Conservation (phyloP, 345 rosid species). For the Salix udensis region DNA sequence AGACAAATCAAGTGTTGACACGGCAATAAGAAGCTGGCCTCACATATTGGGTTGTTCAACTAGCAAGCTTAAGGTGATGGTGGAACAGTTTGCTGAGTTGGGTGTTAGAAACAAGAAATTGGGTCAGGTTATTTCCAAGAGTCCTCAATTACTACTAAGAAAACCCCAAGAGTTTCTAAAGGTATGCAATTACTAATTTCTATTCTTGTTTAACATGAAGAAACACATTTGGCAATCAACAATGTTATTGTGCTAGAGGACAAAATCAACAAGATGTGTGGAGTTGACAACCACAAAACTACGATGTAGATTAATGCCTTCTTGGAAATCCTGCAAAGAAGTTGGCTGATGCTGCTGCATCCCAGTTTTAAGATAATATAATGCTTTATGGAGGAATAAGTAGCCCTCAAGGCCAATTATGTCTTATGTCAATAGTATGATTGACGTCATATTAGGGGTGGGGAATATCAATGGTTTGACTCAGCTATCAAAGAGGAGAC, state of each 20-base stretch:
- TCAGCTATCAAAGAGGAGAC: background rate
- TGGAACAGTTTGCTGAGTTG: constrained; percentile 50
- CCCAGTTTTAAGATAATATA: too few species aligned
- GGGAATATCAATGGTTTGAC: too few species aligned
- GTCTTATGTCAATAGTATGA: too few species aligned
- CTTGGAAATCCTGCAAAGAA: too few species aligned
- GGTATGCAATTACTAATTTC: constrained; percentile 30
- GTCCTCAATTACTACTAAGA: constrained; percentile 74
- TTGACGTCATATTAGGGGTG: too few species aligned
- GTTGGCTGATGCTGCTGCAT: too few species aligned
- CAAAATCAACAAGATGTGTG: too few species aligned
- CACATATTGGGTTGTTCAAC: constrained; percentile 71
- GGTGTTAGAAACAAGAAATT: constrained; percentile 54
- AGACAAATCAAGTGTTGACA: constrained; percentile 47
- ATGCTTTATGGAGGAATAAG: background rate
- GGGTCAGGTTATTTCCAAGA: constrained; percentile 65
- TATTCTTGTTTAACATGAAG: background rate
- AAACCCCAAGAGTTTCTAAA: constrained; percentile 65
- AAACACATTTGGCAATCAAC: background rate
- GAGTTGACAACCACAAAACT: too few species aligned
- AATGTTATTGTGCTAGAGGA: background rate
- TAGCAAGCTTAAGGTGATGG: constrained; percentile 53
- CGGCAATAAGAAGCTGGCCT: constrained; percentile 76
- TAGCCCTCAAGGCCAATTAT: background rate
- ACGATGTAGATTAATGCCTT: too few species aligned